phyloP scores from a whole-genome alignment of 2,329 filamentous ascomycete genomes.

The Ceratocystis smalleyi region DNA sequence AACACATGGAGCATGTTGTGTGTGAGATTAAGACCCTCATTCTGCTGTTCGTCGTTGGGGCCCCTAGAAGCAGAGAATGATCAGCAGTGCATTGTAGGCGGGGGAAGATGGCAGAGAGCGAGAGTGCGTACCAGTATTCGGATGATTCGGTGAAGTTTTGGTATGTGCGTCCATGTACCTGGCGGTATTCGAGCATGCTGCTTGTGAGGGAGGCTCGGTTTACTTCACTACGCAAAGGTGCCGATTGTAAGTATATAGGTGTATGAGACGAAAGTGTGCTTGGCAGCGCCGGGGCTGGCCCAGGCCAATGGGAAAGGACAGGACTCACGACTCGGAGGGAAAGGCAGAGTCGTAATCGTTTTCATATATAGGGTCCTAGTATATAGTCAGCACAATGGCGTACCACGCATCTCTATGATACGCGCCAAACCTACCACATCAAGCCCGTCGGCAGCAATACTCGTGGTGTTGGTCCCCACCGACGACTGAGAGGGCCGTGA shows the following conservation, averaged over 20 bases:
- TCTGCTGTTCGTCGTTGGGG: constrained; percentile 21
- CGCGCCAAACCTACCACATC: constrained; percentile 12
- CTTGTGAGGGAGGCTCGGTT: constrained; percentile 22
- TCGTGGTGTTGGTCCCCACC: constrained; percentile 11
- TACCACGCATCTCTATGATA: not conserved
- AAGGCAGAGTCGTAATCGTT: constrained; percentile 14
- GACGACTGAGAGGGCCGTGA: constrained; percentile 10
- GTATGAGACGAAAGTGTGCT: not conserved
- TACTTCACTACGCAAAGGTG: constrained; percentile 4
- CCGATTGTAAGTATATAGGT: not conserved
- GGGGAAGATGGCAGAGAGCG: not conserved
- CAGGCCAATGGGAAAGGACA: not conserved
- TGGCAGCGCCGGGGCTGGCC: not conserved
- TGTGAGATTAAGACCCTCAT: constrained; percentile 17
- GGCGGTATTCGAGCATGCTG: constrained; percentile 23
- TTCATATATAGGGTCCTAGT: constrained; percentile 10
- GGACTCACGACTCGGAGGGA: constrained; percentile 11
- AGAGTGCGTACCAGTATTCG: constrained; percentile 20
- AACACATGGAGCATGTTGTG: constrained; percentile 14
- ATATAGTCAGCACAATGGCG: not conserved
- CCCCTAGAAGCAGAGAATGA: constrained; percentile 15
- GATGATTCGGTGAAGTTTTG: constrained; percentile 22
- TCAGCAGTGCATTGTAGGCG: not conserved
- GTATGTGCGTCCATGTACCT: constrained; percentile 22
- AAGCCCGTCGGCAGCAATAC: constrained; percentile 9